Evolutionary conservation across 2,329 filamentous ascomycete species (phyloP), one percentile per base, ranked within the genome.

Genomic region (Penicillium thymicola): DNA sequence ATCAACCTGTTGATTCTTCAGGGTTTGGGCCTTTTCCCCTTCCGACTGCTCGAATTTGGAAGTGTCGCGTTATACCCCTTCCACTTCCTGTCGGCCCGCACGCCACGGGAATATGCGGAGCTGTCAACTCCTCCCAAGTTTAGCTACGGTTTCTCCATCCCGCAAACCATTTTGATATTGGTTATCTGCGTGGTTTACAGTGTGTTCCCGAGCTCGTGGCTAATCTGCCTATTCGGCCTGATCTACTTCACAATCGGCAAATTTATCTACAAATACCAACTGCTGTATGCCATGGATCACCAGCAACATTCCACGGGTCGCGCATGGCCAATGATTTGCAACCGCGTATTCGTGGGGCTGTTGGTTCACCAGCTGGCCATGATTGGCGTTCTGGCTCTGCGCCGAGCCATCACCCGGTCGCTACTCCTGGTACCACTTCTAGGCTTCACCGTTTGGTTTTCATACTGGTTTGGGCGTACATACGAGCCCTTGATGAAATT

Each of bases 201-300:
- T 69, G 87, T 96, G 18, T 81, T 97, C 13, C 86, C 85, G 0
- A 82, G 83, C 47, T 94, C 92, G 0, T 95, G 88, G 77, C 81
- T 89, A 51, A 89, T 97, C 13, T 83, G 96, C 16, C 79, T 92
- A 10, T 87, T 93, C 47, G 94, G 78, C 4, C 78, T 93, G 47
- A 78, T 90, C 13, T 99, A 78, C 54, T 78, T 79, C 58, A 67
- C 69, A 2, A 66, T 78, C 41, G 75, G 75, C 13, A 67, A 72
- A 25, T 75, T 74, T 49, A 76, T 77, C 71, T 84, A 73, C 62
- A 74, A 75, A 57, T 99, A 99, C 75, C 95, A 99, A 78, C 81
- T 99, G 5, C 81, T 99, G 5, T 99, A 99, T 73, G 92, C 94
- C 32, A 99, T 99, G 94, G 92, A 97, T 67, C 93, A 97, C 72